Evolutionary conservation across 331 rosid species (phyloP).

Genomic region (Malus hybrid): DNA sequence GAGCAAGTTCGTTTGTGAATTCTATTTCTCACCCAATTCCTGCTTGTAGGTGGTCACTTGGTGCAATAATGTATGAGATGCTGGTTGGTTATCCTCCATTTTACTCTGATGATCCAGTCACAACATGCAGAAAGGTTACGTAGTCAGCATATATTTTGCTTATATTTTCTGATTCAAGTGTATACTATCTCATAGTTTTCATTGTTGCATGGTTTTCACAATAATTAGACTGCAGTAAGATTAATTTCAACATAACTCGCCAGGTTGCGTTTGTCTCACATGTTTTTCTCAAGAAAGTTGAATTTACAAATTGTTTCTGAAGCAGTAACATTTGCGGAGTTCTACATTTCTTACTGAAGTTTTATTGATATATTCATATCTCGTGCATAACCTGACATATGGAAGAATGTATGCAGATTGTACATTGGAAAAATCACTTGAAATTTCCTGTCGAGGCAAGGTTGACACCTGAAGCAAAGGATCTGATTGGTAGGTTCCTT

Average conservation of each 20-base stretch:
- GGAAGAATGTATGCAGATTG: constrained; percentile 22
- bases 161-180: not conserved
- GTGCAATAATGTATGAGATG: constrained; percentile 96
- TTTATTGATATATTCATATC: not conserved
- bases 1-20: not conserved
- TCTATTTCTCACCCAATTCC: constrained; percentile 13
- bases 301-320: too few relatives aligned
- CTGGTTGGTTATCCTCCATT: constrained; percentile 96
- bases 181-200: too few relatives aligned
- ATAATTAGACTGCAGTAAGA: too few relatives aligned
- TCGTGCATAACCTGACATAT: not conserved
- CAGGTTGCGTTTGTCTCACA: too few relatives aligned
- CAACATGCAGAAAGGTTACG: constrained; percentile 92
- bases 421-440: constrained; percentile 48
- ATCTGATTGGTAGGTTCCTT: constrained; percentile 40
- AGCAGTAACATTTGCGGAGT: too few relatives aligned
- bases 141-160: not conserved
- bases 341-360: not conserved
- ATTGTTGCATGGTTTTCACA: too few relatives aligned
- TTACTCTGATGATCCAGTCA: constrained; percentile 87
- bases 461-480: constrained; percentile 44
- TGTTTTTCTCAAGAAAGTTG: too few relatives aligned
- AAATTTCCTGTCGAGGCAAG: constrained; percentile 39
- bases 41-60: constrained; percentile 93
- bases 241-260: too few relatives aligned